These are phyloP conservation scores for Tilletiopsis washingtonensis DNA, from an alignment of 1,284 basidiomycete genomes.

Conservation along the genomic window DNA sequence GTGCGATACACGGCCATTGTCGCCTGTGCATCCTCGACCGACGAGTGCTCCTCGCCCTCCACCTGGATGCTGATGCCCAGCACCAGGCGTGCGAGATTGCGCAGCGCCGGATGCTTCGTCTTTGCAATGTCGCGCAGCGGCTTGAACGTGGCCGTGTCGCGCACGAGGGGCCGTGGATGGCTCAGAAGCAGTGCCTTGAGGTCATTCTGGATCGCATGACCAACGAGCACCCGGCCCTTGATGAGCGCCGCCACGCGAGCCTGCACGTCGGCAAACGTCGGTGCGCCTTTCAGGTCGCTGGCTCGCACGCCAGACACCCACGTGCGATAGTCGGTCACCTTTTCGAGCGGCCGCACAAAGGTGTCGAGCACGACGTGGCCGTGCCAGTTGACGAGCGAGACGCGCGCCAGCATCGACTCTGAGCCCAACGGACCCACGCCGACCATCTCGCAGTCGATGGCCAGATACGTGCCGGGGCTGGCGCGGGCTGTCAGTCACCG, in stretches of 20 bases:
- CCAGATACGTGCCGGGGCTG: constrained; percentile 69
- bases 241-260: constrained; percentile 68
- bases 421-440: constrained; percentile 74
- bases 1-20: constrained; percentile 90
- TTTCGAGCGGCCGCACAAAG: constrained; percentile 78
- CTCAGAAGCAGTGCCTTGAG: constrained; percentile 81
- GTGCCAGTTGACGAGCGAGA: constrained; percentile 84
- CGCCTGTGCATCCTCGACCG: constrained; percentile 72
- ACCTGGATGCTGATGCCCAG: constrained; percentile 75
- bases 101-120: constrained; percentile 64
- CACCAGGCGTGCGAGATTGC: constrained; percentile 72
- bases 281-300: constrained; percentile 63
- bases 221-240: constrained; percentile 75
- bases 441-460: constrained; percentile 96
- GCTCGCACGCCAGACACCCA: constrained; percentile 79
- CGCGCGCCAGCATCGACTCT: constrained; percentile 78
- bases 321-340: constrained; percentile 88
- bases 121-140: constrained; percentile 54
- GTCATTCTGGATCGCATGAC: constrained; percentile 89
- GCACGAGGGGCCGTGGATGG: constrained; percentile 67
- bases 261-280: constrained; percentile 72
- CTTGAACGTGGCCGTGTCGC: constrained; percentile 70
- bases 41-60: constrained; percentile 31
- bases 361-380: constrained; percentile 73
- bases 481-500: neutral